Evolutionary conservation across 495 filamentous ascomycete genomes (phyloP).

Genomic region (Echria macrotheca): DNA sequence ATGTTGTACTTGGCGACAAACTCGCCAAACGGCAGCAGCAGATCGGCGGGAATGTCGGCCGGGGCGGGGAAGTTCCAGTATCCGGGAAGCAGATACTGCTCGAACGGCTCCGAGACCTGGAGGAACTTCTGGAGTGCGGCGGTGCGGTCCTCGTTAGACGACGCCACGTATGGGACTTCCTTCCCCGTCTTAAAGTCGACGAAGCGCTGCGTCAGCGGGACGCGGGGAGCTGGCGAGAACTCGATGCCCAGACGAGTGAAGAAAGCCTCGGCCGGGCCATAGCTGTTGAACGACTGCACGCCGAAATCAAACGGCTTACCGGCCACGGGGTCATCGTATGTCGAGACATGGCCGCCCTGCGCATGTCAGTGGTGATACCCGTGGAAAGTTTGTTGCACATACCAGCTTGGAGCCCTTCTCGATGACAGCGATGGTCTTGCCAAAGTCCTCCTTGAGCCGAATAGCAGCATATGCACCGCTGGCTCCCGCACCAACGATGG

Average conservation of each 20-base stretch:
- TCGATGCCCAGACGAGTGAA: slow-evolving; percentile 35
- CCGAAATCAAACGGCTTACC: slow-evolving; percentile 36
- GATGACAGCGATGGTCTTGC: slow-evolving; percentile 37
- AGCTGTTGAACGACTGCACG: slow-evolving; percentile 30
- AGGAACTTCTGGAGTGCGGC: slow-evolving; percentile 34
- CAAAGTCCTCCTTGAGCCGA: slow-evolving; percentile 37
- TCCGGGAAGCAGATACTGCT: slow-evolving; percentile 32
- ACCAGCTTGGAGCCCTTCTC: slow-evolving; percentile 37
- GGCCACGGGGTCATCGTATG: slow-evolving; percentile 34
- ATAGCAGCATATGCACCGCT: slow-evolving; percentile 45
- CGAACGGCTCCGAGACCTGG: slow-evolving; percentile 30
- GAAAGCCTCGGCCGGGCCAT: slow-evolving; percentile 23
- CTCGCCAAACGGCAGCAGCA: slow-evolving; percentile 43
- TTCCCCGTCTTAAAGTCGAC: slow-evolving; percentile 40
- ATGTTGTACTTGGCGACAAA: slow-evolving; percentile 38
- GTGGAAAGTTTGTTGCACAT: slow-evolving; percentile 9
- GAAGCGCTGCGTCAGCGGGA: slow-evolving; percentile 21
- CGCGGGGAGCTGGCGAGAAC: slow-evolving; percentile 13
- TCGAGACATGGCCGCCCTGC: slow-evolving; percentile 42
- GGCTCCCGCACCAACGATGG: slow-evolving; percentile 44
- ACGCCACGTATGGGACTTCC: slow-evolving; percentile 15
- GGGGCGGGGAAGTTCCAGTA: slow-evolving; percentile 38
- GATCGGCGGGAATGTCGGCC: slow-evolving; percentile 37
- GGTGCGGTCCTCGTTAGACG: slow-evolving; percentile 18
- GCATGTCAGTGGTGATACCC: neutral